These are phyloP conservation scores for Botrytis aclada DNA, from an alignment of 2,329 filamentous ascomycete genomes.

Conservation along the genomic window DNA sequence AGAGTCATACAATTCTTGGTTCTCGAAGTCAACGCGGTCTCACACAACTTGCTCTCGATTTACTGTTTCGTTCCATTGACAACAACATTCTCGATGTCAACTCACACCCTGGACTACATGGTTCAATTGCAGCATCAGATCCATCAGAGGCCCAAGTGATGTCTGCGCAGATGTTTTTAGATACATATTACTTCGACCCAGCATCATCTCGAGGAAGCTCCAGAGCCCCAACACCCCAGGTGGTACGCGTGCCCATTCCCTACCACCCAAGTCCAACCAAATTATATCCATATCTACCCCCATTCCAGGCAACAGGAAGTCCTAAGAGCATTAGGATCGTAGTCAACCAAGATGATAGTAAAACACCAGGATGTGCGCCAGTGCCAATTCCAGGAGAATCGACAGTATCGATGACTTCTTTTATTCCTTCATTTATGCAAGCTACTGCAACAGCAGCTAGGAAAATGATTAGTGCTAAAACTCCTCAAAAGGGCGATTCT, in stretches of 20 bases:
- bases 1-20: conserved; percentile 96
- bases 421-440: conserved; percentile 35
- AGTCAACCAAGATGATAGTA: conserved; percentile 22
- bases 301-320: conserved; percentile 30
- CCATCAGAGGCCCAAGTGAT: conserved; percentile 76
- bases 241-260: conserved; percentile 49
- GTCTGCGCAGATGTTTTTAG: conserved; percentile 72
- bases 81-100: conserved; percentile 64
- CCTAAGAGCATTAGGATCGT: conserved; percentile 33
- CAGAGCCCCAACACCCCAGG: conserved; percentile 66
- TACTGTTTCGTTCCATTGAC: conserved; percentile 80
- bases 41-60: conserved; percentile 86
- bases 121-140: conserved; percentile 74
- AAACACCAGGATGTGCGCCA: conserved; percentile 19
- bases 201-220: conserved; percentile 58
- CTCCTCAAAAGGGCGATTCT: conserved; percentile 51
- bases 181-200: conserved; percentile 69
- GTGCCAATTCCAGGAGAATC: conserved; percentile 19
- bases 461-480: conserved; percentile 38
- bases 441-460: conserved; percentile 35
- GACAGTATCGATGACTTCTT: conserved; percentile 23
- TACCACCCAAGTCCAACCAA: conserved; percentile 24
- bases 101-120: conserved; percentile 59
- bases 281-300: conserved; percentile 27
- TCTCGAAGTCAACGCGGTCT: conserved; percentile 82